Conservation (phyloP, 108 stramenopile genomes). For the Nitzschia sp. region DNA sequence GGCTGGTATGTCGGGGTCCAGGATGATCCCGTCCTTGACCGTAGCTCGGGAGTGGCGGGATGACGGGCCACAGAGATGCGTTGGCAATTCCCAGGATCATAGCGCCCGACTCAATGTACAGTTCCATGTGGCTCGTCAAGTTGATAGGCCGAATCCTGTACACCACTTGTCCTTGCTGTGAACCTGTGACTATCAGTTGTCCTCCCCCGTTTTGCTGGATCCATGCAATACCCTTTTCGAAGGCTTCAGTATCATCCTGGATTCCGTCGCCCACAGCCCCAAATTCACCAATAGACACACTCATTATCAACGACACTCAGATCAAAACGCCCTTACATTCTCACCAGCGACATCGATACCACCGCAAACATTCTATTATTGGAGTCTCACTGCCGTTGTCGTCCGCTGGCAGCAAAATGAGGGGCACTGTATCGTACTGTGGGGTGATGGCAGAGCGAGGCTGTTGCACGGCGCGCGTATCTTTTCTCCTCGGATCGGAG, state of each 20-base stretch:
- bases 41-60: constrained; percentile 35
- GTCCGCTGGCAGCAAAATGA: no score
- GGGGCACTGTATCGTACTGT: no score
- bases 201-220: constrained; percentile 5
- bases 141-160: constrained; percentile 31
- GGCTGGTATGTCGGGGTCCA: constrained; percentile 9
- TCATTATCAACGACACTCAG: no score
- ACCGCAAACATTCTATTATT: no score
- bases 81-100: constrained; percentile 16
- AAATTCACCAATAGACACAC: constrained; percentile 19
- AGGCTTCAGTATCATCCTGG: constrained; percentile 35
- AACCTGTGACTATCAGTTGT: constrained; percentile 9
- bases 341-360: no score
- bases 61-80: constrained; percentile 21
- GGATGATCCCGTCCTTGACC: constrained; percentile 14
- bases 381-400: no score
- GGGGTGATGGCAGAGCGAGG: no score
- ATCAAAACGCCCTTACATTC: no score
- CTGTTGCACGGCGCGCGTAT: no score
- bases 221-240: constrained; percentile 19
- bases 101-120: constrained; percentile 27
- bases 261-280: constrained; percentile 43
- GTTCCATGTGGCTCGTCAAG: constrained; percentile 30
- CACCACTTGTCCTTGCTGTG: not conserved
- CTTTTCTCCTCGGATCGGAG: no score